phyloP scores from a whole-genome alignment of 2,329 filamentous ascomycete genomes.

The Beauveria sp. region DNA sequence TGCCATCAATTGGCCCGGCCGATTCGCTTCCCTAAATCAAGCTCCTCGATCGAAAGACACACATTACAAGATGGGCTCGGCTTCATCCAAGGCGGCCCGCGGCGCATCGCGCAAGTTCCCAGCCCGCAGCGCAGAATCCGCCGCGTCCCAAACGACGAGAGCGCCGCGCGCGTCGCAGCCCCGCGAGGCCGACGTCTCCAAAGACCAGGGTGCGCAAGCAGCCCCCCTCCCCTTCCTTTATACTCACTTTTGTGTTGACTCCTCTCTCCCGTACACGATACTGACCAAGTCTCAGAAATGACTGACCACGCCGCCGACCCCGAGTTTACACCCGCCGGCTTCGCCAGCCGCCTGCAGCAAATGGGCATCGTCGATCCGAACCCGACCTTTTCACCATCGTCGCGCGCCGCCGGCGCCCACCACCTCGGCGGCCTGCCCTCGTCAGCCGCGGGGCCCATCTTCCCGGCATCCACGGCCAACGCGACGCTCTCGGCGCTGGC shows the following conservation, averaged over 20 bases:
- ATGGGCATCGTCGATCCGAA: slow-evolving; percentile 50
- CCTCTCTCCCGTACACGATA: too few relatives aligned
- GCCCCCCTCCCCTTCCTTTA: background rate
- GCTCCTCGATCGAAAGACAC: background rate
- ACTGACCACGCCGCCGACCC: slow-evolving; percentile 33
- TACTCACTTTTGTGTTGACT: too few relatives aligned
- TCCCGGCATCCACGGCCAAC: slow-evolving; percentile 27
- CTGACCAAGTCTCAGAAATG: slow-evolving; percentile 15
- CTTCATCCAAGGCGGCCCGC: slow-evolving; percentile 37
- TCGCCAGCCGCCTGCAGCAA: slow-evolving; percentile 42
- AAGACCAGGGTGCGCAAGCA: slow-evolving; percentile 11
- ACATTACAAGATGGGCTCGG: slow-evolving; percentile 33
- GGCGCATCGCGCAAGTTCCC: slow-evolving; percentile 38
- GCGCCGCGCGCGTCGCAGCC: slow-evolving; percentile 6
- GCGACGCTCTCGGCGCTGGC: slow-evolving; percentile 42
- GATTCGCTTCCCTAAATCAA: background rate
- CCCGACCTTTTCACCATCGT: slow-evolving; percentile 46
- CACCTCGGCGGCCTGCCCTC: slow-evolving; percentile 15
- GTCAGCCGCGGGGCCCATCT: slow-evolving; percentile 19
- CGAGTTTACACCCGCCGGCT: slow-evolving; percentile 35
- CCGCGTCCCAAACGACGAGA: slow-evolving; percentile 14
- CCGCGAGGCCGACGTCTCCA: slow-evolving; percentile 11
- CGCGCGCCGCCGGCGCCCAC: slow-evolving; percentile 27
- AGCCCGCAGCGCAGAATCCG: slow-evolving; percentile 24
- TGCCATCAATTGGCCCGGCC: background rate